Conservation (phyloP, 2,329 filamentous ascomycete species). For the Trichoderma atroviride region DNA sequence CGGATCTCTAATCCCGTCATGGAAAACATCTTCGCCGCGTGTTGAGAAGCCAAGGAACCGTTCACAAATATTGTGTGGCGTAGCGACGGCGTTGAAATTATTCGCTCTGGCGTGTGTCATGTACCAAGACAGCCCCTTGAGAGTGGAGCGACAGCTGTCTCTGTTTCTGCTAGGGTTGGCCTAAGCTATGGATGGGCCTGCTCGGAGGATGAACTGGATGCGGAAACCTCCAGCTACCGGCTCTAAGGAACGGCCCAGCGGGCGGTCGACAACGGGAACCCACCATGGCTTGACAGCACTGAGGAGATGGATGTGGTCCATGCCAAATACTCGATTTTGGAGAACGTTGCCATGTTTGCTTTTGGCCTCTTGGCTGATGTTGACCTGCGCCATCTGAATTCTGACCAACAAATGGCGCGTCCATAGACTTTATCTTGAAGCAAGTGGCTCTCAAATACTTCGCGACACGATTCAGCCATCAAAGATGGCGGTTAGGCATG, state of each 20-base stretch:
- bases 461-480: neutral
- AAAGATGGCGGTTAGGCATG: neutral
- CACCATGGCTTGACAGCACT: neutral
- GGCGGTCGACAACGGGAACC: neutral
- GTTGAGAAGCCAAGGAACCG: neutral
- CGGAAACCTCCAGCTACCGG: slow-evolving; percentile 2
- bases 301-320: neutral
- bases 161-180: neutral
- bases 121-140: neutral
- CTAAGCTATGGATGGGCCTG: neutral
- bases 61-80: neutral
- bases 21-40: neutral
- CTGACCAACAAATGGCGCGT: neutral
- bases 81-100: slow-evolving; percentile 2
- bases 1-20: neutral
- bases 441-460: neutral
- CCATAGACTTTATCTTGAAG: neutral
- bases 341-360: neutral
- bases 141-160: neutral
- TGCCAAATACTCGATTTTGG: neutral
- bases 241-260: neutral
- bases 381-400: neutral
- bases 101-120: slow-evolving; percentile 17
- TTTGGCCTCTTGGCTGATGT: neutral
- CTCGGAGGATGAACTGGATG: slow-evolving; percentile 12